These are phyloP conservation scores for Eurotiales sp. DNA, from an alignment of 2,329 filamentous ascomycete genomes.

Conservation along the genomic window DNA sequence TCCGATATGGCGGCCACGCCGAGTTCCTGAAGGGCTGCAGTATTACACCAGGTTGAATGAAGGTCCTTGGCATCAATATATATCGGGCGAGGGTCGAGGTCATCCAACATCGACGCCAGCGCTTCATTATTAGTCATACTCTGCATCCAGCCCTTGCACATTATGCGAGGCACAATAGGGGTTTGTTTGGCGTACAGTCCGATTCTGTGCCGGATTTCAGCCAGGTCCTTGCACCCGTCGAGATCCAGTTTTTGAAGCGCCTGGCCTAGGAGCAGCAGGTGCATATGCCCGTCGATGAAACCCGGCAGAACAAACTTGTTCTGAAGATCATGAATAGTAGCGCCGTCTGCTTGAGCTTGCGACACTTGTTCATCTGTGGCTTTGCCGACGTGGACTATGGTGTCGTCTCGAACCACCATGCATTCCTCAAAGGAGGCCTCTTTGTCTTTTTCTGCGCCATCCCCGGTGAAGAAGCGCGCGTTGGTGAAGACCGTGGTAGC, in stretches of 20 bases:
- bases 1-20: slow-evolving; percentile 38
- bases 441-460: not conserved
- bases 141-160: slow-evolving; percentile 50
- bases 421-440: slow-evolving; percentile 26
- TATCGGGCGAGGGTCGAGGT: slow-evolving; percentile 46
- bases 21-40: slow-evolving; percentile 45
- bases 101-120: slow-evolving; percentile 46
- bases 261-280: slow-evolving; percentile 49
- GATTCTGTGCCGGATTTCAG: slow-evolving; percentile 43
- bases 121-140: slow-evolving; percentile 43
- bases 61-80: slow-evolving; percentile 49
- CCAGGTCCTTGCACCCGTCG: slow-evolving; percentile 39
- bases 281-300: slow-evolving; percentile 51
- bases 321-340: slow-evolving; percentile 31
- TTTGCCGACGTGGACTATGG: slow-evolving; percentile 40
- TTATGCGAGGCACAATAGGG: slow-evolving; percentile 38
- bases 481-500: slow-evolving; percentile 27
- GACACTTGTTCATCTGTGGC: slow-evolving; percentile 24
- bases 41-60: slow-evolving; percentile 52
- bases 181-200: slow-evolving; percentile 38
- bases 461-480: slow-evolving; percentile 30
- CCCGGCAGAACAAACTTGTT: slow-evolving; percentile 41
- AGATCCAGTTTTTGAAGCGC: slow-evolving; percentile 45
- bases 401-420: slow-evolving; percentile 40
- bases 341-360: slow-evolving; percentile 18